Base-by-base conservation (phyloP, 768 basidiomycete genomes). In the Thelephora ganbajun region DNA sequence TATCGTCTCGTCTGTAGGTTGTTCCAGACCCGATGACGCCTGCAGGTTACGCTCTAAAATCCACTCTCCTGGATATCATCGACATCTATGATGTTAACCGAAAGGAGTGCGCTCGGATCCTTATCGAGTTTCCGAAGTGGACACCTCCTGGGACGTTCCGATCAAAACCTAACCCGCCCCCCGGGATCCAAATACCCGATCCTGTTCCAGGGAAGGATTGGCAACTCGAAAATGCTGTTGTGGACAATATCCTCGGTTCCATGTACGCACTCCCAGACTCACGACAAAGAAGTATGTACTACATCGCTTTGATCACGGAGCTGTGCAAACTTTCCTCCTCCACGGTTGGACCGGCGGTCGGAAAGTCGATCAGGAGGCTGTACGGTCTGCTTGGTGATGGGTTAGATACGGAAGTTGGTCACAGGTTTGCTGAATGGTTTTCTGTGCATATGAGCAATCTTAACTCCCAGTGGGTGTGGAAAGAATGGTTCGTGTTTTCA, bases 401-500 rank as follows among this genome's bases (percentile, higher is more conserved):
- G 0, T 68, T 98, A 26, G 94, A 97, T 52, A 77, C 87, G 7
- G 93, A 94, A 51, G 68, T 88, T 45, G 70, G 81, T 1, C 75
- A 82, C 43, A 71, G 89, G 26, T 86, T 92, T 50, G 80, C 87
- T 0, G 92, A 97, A 51, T 99, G 96, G 96, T 96, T 98, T 55
- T 75, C 89, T 2, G 72, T 86, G 2, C 96, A 99, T 57, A 83
- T 99, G 80, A 93, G 89, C 54, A 99, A 99, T 65, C 98, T 97
- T 61, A 83, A 82, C 20, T 99, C 96, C 66, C 80, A 83, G 57
- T 98, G 96, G 96, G 90, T 96, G 12, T 99, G 96, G 96, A 93
- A 90, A 58, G 96, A 98, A 73, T 99, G 96, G 94, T 92, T 45
- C 41, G 80, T 65, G 5, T 13, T 33, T 12, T 3, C 48, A 7